Conservation (phyloP, 2,329 filamentous ascomycete genomes). For the Dactylellina parvicollis region DNA sequence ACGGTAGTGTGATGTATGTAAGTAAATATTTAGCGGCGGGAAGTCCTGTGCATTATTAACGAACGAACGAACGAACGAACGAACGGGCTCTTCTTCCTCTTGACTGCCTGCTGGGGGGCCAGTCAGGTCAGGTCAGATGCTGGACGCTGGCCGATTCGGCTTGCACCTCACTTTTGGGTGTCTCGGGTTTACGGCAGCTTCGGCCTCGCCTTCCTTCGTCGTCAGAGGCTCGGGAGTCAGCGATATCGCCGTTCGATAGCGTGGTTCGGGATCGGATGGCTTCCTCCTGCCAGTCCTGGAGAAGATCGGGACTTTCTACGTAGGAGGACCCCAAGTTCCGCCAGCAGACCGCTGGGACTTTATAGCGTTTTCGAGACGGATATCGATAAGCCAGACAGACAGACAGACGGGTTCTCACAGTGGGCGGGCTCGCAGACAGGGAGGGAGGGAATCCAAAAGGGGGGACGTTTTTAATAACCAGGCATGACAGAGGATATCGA, state of each 20-base stretch:
- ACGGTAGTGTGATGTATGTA: neutral
- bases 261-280: neutral
- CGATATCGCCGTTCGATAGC: neutral
- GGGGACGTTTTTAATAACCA: neutral
- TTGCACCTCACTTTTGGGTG: conserved; percentile 49
- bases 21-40: conserved; percentile 51
- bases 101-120: conserved; percentile 14
- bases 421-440: neutral
- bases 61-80: too few relatives aligned
- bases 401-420: neutral
- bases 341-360: too few relatives aligned
- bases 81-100: too few relatives aligned
- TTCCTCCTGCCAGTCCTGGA: conserved; percentile 29
- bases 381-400: conserved; percentile 14
- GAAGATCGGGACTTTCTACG: conserved; percentile 12
- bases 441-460: neutral
- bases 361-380: neutral
- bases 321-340: too few relatives aligned
- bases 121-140: too few relatives aligned
- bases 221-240: neutral
- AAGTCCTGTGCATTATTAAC: conserved; percentile 38
- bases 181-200: conserved; percentile 54
- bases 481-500: too few relatives aligned
- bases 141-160: conserved; percentile 54
- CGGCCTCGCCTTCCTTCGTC: conserved; percentile 37